A percentile compares a stretch with the other conserved stretches of the same genome.
Evolutionary conservation across 2,329 filamentous ascomycete genomes (phyloP).

Genomic region (Ascochyta viciae-villosae): DNA sequence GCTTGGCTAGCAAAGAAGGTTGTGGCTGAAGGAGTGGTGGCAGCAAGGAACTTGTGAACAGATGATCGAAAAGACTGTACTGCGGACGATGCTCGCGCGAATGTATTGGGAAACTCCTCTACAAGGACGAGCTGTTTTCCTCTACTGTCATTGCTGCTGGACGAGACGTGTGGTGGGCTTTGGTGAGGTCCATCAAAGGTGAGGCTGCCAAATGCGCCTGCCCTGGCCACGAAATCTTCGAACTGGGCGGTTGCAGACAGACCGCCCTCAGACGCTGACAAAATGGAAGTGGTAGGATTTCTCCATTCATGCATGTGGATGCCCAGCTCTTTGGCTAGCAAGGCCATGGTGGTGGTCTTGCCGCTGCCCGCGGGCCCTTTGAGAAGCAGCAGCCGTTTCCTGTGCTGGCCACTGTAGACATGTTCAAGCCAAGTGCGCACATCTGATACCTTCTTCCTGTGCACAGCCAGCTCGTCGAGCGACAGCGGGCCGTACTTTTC

Average conservation of each 20-base stretch:
- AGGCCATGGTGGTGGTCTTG: conserved; percentile 85
- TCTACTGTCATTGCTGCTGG: conserved; percentile 23
- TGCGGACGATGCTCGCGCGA: conserved; percentile 52
- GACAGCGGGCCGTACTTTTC: conserved; percentile 79
- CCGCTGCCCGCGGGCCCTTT: conserved; percentile 91
- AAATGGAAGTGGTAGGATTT: conserved; percentile 72
- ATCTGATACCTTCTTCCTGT: conserved; percentile 91
- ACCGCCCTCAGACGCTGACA: conserved; percentile 65
- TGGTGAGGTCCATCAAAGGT: conserved; percentile 51
- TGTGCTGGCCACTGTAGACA: conserved; percentile 67
- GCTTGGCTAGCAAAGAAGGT: conserved; percentile 46
- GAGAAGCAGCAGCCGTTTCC: conserved; percentile 78
- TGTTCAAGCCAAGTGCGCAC: conserved; percentile 83
- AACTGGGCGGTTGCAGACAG: conserved; percentile 81
- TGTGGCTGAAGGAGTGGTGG: conserved; percentile 66
- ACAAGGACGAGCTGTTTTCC: conserved; percentile 54
- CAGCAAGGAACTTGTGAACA: conserved; percentile 76
- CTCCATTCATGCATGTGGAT: conserved; percentile 88
- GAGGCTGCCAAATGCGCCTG: conserved; percentile 79
- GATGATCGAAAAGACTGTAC: conserved; percentile 70
- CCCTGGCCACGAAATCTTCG: conserved; percentile 86
- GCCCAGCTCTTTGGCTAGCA: conserved; percentile 79
- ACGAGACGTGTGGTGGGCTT: conserved; percentile 17
- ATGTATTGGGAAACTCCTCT: conserved; percentile 60
- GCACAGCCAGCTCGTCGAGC: conserved; percentile 86